Conservation (phyloP, 2,329 filamentous ascomycete species). For the Aschersonia sp. region DNA sequence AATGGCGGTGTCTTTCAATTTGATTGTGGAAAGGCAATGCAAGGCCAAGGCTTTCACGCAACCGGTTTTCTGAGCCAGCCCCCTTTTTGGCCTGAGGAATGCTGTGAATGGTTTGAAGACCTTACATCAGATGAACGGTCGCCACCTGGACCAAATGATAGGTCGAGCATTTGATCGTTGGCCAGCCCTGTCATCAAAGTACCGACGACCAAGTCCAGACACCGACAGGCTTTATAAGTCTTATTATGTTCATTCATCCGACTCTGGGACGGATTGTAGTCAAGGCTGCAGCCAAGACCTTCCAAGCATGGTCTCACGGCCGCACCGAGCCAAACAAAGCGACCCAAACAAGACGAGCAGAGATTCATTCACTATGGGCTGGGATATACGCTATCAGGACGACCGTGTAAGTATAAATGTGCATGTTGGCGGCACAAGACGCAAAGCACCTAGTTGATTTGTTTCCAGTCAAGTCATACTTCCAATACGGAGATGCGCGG, state of each 20-base stretch:
- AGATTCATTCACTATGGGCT: too few relatives aligned
- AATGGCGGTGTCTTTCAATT: constrained; percentile 11
- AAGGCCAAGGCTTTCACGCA: constrained; percentile 5
- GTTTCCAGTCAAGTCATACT: too few relatives aligned
- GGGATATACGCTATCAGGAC: too few relatives aligned
- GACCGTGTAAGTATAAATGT: too few relatives aligned
- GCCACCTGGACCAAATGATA: not conserved
- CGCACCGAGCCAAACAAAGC: too few relatives aligned
- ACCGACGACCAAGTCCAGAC: not conserved
- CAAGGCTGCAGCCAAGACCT: too few relatives aligned
- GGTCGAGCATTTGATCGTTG: not conserved
- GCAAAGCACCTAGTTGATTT: too few relatives aligned
- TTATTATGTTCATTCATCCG: not conserved
- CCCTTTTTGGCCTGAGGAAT: not conserved
- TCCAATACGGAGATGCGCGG: too few relatives aligned
- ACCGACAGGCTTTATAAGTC: not conserved
- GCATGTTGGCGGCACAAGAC: too few relatives aligned
- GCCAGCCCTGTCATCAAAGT: not conserved
- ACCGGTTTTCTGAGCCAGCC: constrained; percentile 8
- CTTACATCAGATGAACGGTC: not conserved
- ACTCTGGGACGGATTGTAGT: too few relatives aligned
- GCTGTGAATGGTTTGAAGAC: not conserved
- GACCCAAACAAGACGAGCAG: too few relatives aligned
- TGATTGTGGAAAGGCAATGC: constrained; percentile 5
- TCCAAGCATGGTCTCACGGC: too few relatives aligned